Conservation (phyloP, 78 protist genomes). For the Polysphondylium violaceum region DNA sequence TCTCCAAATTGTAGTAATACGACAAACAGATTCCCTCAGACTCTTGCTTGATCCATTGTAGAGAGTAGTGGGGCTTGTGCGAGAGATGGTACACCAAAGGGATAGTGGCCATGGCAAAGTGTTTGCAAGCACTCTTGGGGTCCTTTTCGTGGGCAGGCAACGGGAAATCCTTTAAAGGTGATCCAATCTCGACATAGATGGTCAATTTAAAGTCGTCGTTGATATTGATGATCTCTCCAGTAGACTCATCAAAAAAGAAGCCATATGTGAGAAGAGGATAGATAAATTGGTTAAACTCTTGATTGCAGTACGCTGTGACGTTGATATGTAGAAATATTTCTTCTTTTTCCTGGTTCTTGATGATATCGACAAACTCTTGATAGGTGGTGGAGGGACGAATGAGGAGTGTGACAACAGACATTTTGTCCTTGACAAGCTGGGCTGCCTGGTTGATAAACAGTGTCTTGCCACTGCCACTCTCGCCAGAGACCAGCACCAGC, state of each 20-base stretch:
- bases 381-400: background rate
- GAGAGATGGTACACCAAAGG: slow-evolving; percentile 11
- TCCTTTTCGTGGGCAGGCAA: no score
- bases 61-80: background rate
- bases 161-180: background rate
- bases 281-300: slow-evolving; percentile 11
- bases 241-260: slow-evolving; percentile 13
- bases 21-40: slow-evolving; percentile 17
- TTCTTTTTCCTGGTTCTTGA: no score
- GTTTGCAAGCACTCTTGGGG: no score
- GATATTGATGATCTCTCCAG: slow-evolving; percentile 19
- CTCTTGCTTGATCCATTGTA: background rate
- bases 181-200: slow-evolving; percentile 55
- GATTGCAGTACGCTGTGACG: background rate
- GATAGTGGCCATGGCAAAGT: no score
- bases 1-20: no score
- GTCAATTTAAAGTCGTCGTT: background rate
- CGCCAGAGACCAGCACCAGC: slow-evolving; percentile 10
- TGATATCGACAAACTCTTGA: background rate
- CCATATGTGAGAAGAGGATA: slow-evolving; percentile 62
- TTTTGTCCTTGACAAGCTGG: background rate
- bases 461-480: slow-evolving; percentile 57
- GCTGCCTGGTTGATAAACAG: background rate
- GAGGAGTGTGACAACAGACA: background rate
- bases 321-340: slow-evolving; percentile 10